phyloP scores from a whole-genome alignment of 2,329 filamentous ascomycete species.

The Alternaria ventricosa region DNA sequence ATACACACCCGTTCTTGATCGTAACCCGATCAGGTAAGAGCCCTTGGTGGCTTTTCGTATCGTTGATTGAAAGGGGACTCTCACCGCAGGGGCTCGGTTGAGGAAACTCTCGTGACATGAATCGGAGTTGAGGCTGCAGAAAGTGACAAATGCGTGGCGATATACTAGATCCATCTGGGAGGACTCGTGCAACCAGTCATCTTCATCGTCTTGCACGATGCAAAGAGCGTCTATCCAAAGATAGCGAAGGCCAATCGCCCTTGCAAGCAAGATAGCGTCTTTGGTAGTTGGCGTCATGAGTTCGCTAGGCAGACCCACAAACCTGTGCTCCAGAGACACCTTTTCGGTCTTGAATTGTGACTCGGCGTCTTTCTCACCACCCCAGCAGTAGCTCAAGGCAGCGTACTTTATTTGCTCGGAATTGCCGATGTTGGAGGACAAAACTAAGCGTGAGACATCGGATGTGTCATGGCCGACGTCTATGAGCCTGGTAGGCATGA shows the following conservation, averaged over 20 bases:
- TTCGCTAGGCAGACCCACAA: fast-evolving
- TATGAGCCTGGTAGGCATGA: neutral
- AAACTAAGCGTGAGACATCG: fast-evolving
- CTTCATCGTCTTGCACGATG: neutral
- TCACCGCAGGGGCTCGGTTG: fast-evolving
- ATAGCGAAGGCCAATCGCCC: neutral
- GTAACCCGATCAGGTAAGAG: neutral
- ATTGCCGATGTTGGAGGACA: fast-evolving
- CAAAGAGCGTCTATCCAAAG: neutral
- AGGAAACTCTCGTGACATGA: neutral
- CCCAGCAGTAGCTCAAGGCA: neutral
- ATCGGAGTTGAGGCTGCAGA: neutral
- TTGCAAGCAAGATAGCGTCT: neutral
- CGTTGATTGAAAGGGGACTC: fast-evolving
- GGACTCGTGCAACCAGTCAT: neutral
- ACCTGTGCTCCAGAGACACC: fast-evolving
- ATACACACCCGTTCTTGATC: neutral
- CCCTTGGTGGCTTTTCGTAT: neutral
- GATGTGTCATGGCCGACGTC: neutral
- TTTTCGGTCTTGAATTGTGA: neutral
- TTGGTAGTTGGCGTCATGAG: neutral
- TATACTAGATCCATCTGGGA: neutral
- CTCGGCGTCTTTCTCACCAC: fast-evolving
- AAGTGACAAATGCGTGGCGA: neutral
- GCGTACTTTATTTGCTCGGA: neutral